Base-by-base conservation (phyloP, 495 filamentous ascomycete genomes). In the Achaetomiella virescens region DNA sequence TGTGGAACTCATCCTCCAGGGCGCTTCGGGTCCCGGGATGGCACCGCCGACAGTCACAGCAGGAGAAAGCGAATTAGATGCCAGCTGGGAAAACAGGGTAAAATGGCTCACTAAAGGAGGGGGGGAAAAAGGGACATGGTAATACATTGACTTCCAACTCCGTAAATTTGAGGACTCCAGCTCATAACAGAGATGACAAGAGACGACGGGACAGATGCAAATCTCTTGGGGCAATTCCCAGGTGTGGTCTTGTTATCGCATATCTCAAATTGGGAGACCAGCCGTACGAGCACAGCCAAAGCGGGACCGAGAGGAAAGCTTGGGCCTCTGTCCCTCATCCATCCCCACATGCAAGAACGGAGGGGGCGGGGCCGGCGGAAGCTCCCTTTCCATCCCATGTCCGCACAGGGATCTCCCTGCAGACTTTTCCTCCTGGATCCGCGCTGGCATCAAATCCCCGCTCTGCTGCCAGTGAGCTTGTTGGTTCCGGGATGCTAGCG, bases 231-330 rank as follows among this genome's bases (percentile, higher is more conserved):
- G n/a, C n/a, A 11, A 38, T 38, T 38, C 3, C 3, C 15, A 14
- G n/a, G n/a, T n/a, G n/a, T n/a, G n/a, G n/a, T 38, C 14, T 38
- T 38, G 36, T 6, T 38, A 11, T 38, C 12, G 37, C n/a, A 40
- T 31, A 35, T 43, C 38, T 56, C 54, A 42, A 43, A 49, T 43
- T 35, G 29, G 20, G 29, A 11, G 9, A 18, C 14, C 17, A 25
- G 46, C 14, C 36, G 45, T 22, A 22, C 27, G n/a, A 25, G 36
- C 27, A 1, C 9, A 15, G 45, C 44, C 38, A 47, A 43, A 52
- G 47, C 58, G 52, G 46, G 48, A 60, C 48, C 40, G 54, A 47
- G 17, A 36, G 45, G 44, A n/a, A n/a, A 55, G 57, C 57, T 55
- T 47, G 31, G 52, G 42, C 46, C 51, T 38, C 15, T 37, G 24